Evolutionary conservation across 192 early-diverging fungal species (phyloP).

Genomic region (Haplosporangium gracile): DNA sequence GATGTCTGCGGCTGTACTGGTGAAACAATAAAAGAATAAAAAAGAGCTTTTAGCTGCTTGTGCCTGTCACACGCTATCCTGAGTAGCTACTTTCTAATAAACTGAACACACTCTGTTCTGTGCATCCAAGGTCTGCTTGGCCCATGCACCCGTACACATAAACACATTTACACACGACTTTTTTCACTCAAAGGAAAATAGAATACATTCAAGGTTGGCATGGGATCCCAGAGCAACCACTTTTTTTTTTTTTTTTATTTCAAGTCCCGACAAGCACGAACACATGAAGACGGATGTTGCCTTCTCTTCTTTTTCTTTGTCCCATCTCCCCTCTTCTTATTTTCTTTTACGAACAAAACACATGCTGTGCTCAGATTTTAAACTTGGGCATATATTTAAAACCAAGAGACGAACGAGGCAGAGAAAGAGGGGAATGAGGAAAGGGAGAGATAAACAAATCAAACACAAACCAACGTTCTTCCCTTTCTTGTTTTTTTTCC

Average conservation of each 20-base stretch:
- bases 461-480: not conserved
- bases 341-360: not conserved
- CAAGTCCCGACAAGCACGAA: conserved; percentile 5
- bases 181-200: not conserved
- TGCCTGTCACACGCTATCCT: not conserved
- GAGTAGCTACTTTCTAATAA: not conserved
- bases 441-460: not conserved
- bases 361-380: conserved; percentile 16
- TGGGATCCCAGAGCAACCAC: not conserved
- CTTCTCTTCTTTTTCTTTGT: not conserved
- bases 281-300: not conserved
- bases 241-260: not conserved
- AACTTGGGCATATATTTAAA: too few relatives aligned
- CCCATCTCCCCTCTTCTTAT: not conserved
- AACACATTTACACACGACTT: not conserved
- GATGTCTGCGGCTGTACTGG: not conserved
- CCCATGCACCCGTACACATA: not conserved
- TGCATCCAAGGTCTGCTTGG: not conserved
- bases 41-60: not conserved
- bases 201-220: not conserved
- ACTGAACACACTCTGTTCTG: not conserved
- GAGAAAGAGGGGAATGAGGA: not conserved
- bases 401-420: too few relatives aligned
- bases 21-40: not conserved
- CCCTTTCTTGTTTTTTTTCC: not conserved